Evolutionary conservation across 345 rosid genomes (phyloP).

Genomic region (Citrus sp.): DNA sequence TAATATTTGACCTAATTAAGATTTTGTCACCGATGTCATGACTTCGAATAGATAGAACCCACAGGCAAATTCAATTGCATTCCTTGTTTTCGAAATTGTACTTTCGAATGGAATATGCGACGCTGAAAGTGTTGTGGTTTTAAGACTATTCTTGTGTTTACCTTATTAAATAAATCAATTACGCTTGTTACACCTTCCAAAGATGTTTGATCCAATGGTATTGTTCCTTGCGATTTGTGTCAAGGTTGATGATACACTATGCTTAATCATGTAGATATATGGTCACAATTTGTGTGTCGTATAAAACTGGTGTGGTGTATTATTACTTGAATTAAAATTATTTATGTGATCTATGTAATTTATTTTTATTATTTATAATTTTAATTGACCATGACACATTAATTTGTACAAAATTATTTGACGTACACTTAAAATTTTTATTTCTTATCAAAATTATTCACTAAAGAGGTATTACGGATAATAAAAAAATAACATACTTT

Average conservation of each 20-base stretch:
- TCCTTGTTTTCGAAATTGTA: too few relatives aligned
- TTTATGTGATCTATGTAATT: too few relatives aligned
- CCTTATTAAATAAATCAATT: too few relatives aligned
- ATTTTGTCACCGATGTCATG: not conserved
- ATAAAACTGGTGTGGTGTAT: too few relatives aligned
- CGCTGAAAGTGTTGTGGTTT: not conserved
- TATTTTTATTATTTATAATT: too few relatives aligned
- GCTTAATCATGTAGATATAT: not conserved
- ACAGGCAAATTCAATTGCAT: not conserved
- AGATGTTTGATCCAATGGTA: not conserved
- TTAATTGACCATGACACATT: too few relatives aligned
- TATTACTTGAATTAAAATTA: too few relatives aligned
- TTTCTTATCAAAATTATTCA: not conserved
- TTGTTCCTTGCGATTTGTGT: not conserved
- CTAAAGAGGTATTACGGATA: not conserved
- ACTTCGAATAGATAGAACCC: not conserved
- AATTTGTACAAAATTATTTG: too few relatives aligned
- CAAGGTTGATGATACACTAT: not conserved
- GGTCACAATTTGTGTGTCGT: too few relatives aligned
- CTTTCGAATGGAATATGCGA: not conserved
- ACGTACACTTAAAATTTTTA: too few relatives aligned
- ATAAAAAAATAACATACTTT: not conserved
- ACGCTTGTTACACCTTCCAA: not conserved
- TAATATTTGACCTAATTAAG: not conserved
- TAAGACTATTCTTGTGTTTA: not conserved